Conservation (phyloP, 2,329 filamentous ascomycete genomes). For the Pseudogymnoascus sp. region DNA sequence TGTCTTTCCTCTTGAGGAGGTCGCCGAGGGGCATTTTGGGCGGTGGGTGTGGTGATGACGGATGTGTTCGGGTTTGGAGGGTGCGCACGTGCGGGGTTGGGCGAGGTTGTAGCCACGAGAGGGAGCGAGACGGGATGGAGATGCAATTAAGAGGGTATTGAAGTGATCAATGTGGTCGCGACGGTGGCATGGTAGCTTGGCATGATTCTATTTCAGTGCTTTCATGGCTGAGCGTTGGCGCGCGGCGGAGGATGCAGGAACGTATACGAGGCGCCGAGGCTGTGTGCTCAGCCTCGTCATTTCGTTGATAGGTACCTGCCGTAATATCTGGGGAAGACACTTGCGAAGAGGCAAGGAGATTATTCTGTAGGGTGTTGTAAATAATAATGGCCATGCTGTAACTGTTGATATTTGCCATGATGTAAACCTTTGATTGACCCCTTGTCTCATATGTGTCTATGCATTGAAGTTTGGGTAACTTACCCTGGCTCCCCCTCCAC, state of each 20-base stretch:
- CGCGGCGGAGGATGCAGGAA: slow-evolving; percentile 1
- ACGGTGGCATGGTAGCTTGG: neutral
- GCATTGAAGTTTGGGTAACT: no score
- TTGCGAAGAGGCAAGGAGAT: no score
- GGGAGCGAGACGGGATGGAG: neutral
- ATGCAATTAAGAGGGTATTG: neutral
- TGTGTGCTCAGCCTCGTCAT: neutral
- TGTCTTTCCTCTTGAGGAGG: slow-evolving; percentile 53
- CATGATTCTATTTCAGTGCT: neutral
- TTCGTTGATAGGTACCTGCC: neutral
- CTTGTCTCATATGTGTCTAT: no score
- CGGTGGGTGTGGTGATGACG: neutral
- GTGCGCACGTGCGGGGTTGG: neutral
- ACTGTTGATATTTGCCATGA: no score
- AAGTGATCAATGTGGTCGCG: neutral
- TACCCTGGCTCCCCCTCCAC: no score
- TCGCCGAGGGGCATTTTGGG: slow-evolving; percentile 52
- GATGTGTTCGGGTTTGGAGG: neutral
- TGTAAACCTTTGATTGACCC: no score
- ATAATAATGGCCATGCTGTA: no score
- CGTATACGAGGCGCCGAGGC: neutral
- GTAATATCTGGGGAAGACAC: no score
- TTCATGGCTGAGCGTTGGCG: neutral
- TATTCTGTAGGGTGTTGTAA: no score
- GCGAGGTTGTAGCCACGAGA: neutral